phyloP scores from a whole-genome alignment of 2,329 filamentous ascomycete genomes.

The Botrytis byssoidea region DNA sequence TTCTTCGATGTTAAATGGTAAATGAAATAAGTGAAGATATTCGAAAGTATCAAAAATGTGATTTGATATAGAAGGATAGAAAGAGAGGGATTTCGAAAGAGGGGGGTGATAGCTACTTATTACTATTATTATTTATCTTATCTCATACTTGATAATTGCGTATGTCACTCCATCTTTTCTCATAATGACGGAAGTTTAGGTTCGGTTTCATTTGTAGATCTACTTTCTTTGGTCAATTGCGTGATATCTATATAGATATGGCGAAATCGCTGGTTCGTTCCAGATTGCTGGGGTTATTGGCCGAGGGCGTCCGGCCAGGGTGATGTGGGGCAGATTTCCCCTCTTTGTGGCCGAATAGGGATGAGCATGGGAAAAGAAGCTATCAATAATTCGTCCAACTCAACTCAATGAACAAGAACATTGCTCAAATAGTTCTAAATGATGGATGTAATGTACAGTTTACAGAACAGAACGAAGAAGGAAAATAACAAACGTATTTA shows the following conservation, averaged over 20 bases:
- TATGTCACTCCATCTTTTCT: not conserved
- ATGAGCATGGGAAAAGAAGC: not conserved
- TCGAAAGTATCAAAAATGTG: not conserved
- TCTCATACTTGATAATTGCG: not conserved
- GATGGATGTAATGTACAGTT: not conserved
- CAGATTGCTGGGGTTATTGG: slow-evolving; percentile 5
- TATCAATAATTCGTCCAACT: not conserved
- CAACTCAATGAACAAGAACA: not conserved
- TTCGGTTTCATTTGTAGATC: slow-evolving; percentile 16
- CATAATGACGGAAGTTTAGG: not conserved
- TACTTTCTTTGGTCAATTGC: slow-evolving; percentile 16
- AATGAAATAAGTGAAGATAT: slow-evolving; percentile 2
- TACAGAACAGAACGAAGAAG: not conserved
- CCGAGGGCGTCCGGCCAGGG: not conserved
- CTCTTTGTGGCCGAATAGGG: not conserved
- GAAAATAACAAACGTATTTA: not conserved
- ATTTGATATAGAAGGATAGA: not conserved
- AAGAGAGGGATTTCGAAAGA: not conserved
- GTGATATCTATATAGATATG: slow-evolving; percentile 18
- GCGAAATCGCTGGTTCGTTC: slow-evolving; percentile 4
- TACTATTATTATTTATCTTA: not conserved
- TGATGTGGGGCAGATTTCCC: not conserved
- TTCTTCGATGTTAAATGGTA: not conserved
- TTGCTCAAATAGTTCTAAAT: not conserved
- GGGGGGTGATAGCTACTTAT: not conserved